Conservation (phyloP, 75 land plant species). For the Ceratopteris richardii region DNA sequence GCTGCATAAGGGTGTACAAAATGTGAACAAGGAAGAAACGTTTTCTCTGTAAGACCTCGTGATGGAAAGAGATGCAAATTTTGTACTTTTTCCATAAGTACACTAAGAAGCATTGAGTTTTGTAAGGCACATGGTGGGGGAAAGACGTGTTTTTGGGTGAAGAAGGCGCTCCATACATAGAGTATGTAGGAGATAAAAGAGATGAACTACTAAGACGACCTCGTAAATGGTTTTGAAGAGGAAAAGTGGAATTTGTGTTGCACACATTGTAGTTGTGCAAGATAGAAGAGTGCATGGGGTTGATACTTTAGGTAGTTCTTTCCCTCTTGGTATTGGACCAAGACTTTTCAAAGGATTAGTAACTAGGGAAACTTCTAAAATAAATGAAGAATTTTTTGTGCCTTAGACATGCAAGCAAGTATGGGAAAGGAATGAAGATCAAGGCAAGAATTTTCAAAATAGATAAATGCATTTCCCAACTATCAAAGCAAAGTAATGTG, state of each 20-base stretch:
- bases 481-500: too few species aligned
- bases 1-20: slow-evolving; percentile 69
- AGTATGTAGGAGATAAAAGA: slow-evolving; percentile 25
- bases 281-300: slow-evolving; percentile 76
- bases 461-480: too few species aligned
- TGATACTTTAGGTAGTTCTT: slow-evolving; percentile 22
- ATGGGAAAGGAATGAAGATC: too few species aligned
- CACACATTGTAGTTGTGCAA: slow-evolving; percentile 65
- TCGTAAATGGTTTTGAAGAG: slow-evolving; percentile 74
- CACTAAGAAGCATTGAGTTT: slow-evolving; percentile 95
- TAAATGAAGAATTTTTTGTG: background rate
- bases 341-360: slow-evolving; percentile 27
- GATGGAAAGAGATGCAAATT: slow-evolving; percentile 84
- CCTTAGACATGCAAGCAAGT: too few species aligned
- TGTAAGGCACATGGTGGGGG: slow-evolving; percentile 97
- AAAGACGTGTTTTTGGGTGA: slow-evolving; percentile 78
- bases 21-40: slow-evolving; percentile 83
- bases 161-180: slow-evolving; percentile 26
- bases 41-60: slow-evolving; percentile 81
- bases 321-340: slow-evolving; percentile 21
- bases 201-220: slow-evolving; percentile 25
- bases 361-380: background rate
- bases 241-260: slow-evolving; percentile 71
- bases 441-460: too few species aligned
- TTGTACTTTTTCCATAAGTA: slow-evolving; percentile 71